A percentile compares a stretch with the other conserved stretches of the same genome.
Conservation (phyloP, 768 basidiomycete genomes). For the Artomyces pyxidatus region DNA sequence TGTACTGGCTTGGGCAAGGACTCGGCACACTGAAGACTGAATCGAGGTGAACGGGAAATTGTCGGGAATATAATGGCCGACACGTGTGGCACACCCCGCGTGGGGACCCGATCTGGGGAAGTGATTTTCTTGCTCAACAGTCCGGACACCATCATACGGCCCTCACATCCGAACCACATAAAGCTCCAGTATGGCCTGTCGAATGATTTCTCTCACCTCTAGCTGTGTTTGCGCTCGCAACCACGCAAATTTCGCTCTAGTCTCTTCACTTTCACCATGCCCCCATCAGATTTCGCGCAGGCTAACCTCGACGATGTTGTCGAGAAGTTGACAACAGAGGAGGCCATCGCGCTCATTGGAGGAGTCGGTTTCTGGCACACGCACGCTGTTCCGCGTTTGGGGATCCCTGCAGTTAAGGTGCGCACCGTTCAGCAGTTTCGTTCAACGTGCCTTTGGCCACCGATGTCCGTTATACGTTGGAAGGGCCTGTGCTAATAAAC, state of each 20-base stretch:
- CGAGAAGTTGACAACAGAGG: constrained; percentile 61
- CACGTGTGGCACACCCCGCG: not conserved
- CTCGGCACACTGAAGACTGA: too few relatives aligned
- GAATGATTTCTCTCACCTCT: too few relatives aligned
- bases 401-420: constrained; percentile 66
- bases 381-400: constrained; percentile 51
- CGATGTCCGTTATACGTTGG: not conserved
- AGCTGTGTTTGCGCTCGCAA: too few relatives aligned
- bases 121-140: too few relatives aligned
- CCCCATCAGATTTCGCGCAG: constrained; percentile 61
- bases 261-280: constrained; percentile 33
- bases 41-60: constrained; percentile 2
- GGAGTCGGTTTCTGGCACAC: constrained; percentile 80
- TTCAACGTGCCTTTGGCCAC: not conserved
- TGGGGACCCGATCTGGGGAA: not conserved
- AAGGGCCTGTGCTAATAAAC: not conserved
- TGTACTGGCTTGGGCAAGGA: too few relatives aligned
- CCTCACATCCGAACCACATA: too few relatives aligned
- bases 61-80: not conserved
- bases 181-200: too few relatives aligned
- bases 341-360: constrained; percentile 63
- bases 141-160: too few relatives aligned
- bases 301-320: constrained; percentile 55
- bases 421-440: constrained; percentile 4
- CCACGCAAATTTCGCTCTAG: not conserved